Evolutionary conservation across 345 rosid genomes (phyloP).

Genomic region (Isatis tinctoria): DNA sequence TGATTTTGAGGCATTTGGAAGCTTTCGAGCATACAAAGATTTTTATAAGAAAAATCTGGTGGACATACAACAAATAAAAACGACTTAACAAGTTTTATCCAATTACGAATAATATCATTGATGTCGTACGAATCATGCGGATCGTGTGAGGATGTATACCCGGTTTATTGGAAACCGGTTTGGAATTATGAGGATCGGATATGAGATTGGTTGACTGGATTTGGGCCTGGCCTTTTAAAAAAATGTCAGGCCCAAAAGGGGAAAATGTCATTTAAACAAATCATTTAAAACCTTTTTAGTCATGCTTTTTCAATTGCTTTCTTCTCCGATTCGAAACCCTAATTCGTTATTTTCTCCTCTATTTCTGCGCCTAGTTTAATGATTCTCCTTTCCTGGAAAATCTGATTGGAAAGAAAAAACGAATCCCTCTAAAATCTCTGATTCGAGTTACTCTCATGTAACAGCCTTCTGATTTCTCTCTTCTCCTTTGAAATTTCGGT

Average conservation of each 20-base stretch:
- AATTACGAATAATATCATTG: no score
- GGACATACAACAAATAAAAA: neutral
- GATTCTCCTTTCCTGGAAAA: neutral
- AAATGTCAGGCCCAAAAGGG: no score
- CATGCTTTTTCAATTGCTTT: neutral
- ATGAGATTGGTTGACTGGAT: conserved; percentile 8
- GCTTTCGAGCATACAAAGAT: neutral
- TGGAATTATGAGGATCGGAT: neutral
- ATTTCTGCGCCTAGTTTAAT: neutral
- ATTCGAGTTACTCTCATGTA: neutral
- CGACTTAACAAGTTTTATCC: no score
- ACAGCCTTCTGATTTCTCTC: neutral
- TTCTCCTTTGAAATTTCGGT: neutral
- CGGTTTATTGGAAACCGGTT: neutral
- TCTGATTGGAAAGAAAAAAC: neutral
- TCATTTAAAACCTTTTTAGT: no score
- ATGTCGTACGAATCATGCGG: neutral
- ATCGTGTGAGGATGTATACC: neutral
- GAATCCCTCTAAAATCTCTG: neutral
- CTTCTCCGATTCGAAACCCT: conserved; percentile 1
- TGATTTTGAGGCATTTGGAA: no score
- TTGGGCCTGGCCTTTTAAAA: conserved; percentile 9
- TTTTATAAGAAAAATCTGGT: neutral
- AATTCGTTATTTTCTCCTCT: neutral
- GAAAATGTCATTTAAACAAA: no score